Evolutionary conservation across 129 eudicot genomes (phyloP), one percentile per base, ranked within the genome.

Genomic region (Deinandra increscens): DNA sequence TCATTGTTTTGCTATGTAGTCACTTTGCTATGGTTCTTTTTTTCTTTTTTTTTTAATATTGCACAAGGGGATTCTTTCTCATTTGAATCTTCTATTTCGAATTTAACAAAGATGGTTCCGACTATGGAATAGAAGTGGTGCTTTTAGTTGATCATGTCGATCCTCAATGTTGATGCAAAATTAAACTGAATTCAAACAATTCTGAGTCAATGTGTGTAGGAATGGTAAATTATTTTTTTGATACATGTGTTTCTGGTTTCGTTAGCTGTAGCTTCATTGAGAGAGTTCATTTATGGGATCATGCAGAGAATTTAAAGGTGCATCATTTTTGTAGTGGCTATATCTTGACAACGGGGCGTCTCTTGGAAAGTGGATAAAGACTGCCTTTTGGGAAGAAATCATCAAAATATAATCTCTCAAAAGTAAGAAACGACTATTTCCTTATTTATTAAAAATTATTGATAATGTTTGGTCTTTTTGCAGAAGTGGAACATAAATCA

Each of bases 361-460:
- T 73, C 92, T 95, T 19, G 97, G 84, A 83, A 91, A 87, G 79
- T 91, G 97, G 97, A 87, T 91, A 82, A 91, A 91, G 76, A 82
- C 89, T 31, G 39, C 66, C 87, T 70, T 85, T 87, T n/a, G 95
- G 95, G 69, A 91, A 87, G 86, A 91, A 87, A 70, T 69, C 88
- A 13, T 83, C 97, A 3, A 91, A 87, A 74, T 83, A 95, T 26
- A 81, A 66, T 77, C 73, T 75, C 34, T 75, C 91, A 22, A 87
- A 85, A 71, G 96, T 90, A 74, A 79, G 93, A 79, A 64, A 23
- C 56, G 38, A 34, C 19, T 58, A 4, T 17, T 66, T 70, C n/a
- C n/a, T n/a, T n/a, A n/a, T n/a, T n/a, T n/a, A n/a, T n/a, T n/a
- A n/a, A n/a, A n/a, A n/a, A n/a, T n/a, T n/a, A n/a, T n/a, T n/a